phyloP scores from a whole-genome alignment of 1,284 basidiomycete species.

The Erythrobasidium hasegawianum region DNA sequence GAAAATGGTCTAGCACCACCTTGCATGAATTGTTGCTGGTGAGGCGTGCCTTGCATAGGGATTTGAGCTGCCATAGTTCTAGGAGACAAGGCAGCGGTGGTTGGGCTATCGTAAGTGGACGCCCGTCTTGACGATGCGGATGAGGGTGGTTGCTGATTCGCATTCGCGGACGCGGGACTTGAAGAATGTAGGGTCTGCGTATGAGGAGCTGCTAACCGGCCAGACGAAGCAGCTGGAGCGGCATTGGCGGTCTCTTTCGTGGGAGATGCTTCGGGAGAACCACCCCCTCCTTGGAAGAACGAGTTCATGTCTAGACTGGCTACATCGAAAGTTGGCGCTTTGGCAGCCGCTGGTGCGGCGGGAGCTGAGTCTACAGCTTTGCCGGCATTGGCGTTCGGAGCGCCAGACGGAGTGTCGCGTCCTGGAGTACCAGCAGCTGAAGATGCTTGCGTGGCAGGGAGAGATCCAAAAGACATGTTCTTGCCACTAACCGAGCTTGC shows the following conservation, averaged over 20 bases:
- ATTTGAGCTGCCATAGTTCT: slow-evolving; percentile 19
- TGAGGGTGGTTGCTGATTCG: background rate
- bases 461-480: slow-evolving; percentile 29
- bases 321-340: background rate
- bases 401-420: slow-evolving; percentile 9
- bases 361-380: slow-evolving; percentile 35
- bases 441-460: slow-evolving; percentile 29
- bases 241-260: background rate
- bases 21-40: slow-evolving; percentile 8
- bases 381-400: slow-evolving; percentile 16
- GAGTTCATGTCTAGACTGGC: slow-evolving; percentile 32
- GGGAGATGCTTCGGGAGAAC: slow-evolving; percentile 15
- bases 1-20: slow-evolving; percentile 14
- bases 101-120: slow-evolving; percentile 27
- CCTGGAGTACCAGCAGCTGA: slow-evolving; percentile 44
- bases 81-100: slow-evolving; percentile 18
- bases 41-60: slow-evolving; percentile 16
- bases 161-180: slow-evolving; percentile 2
- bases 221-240: background rate
- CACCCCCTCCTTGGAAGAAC: slow-evolving; percentile 32
- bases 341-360: no score
- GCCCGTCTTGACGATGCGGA: slow-evolving; percentile 18
- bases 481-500: slow-evolving; percentile 46
- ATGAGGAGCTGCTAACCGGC: background rate
- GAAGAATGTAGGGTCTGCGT: slow-evolving; percentile 7